Conservation (phyloP, 306 rosid genomes). For the Quercus dentata region DNA sequence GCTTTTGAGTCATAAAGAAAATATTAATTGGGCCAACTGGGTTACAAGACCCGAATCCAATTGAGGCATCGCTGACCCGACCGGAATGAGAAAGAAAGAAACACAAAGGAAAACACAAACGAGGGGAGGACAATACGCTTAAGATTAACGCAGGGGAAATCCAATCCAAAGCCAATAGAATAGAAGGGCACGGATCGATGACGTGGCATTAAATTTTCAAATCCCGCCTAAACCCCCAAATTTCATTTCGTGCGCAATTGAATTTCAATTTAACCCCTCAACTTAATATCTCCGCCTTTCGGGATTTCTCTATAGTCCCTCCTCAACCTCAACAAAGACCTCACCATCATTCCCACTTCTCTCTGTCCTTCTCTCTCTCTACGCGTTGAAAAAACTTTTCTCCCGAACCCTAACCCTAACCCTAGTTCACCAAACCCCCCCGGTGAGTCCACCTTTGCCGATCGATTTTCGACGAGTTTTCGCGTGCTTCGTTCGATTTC, state of each 20-base stretch:
- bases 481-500: neutral
- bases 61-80: neutral
- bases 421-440: neutral
- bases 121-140: conserved; percentile 10
- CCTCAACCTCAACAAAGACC: neutral
- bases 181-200: conserved; percentile 44
- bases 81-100: conserved; percentile 13
- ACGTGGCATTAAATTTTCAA: conserved; percentile 70
- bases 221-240: conserved; percentile 85
- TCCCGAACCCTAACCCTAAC: conserved; percentile 12
- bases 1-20: no score
- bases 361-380: conserved; percentile 11
- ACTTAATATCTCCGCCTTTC: conserved; percentile 44
- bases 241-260: conserved; percentile 76
- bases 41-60: neutral
- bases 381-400: conserved; percentile 36
- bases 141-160: conserved; percentile 21
- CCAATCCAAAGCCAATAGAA: conserved; percentile 24
- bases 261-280: conserved; percentile 66
- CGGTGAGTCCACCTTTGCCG: conserved; percentile 17
- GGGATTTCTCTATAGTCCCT: neutral
- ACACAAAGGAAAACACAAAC: conserved; percentile 38
- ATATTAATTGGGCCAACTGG: neutral
- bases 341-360: neutral
- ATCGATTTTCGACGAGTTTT: conserved; percentile 5